These are phyloP conservation scores for Penicillium sp. DNA, from an alignment of 2,329 filamentous ascomycete genomes.

Conservation along the genomic window DNA sequence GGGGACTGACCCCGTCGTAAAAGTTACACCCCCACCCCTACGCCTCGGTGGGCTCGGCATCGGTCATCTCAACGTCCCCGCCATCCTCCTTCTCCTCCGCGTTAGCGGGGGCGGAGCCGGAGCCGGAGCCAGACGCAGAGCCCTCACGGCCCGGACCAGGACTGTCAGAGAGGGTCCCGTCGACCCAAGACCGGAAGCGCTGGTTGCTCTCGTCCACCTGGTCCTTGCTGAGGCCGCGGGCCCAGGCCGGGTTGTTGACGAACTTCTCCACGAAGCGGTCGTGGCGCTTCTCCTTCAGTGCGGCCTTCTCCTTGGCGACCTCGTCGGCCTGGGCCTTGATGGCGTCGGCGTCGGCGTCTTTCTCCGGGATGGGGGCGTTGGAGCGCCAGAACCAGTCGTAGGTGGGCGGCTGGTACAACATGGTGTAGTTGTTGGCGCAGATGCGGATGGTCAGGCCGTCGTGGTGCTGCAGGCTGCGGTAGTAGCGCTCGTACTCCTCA, in stretches of 20 bases:
- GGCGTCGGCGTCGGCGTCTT: slow-evolving; percentile 18
- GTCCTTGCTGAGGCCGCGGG: slow-evolving; percentile 49
- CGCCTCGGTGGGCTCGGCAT: slow-evolving; percentile 28
- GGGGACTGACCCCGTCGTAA: slow-evolving; percentile 2
- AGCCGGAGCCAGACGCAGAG: slow-evolving; percentile 15
- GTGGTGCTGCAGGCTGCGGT: slow-evolving; percentile 55
- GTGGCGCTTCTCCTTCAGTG: slow-evolving; percentile 43
- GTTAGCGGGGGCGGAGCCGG: slow-evolving; percentile 8
- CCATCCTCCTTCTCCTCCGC: slow-evolving; percentile 15
- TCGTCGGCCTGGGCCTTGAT: slow-evolving; percentile 32
- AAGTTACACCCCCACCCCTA: slow-evolving; percentile 11
- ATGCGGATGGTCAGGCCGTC: slow-evolving; percentile 71
- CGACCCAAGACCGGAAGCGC: slow-evolving; percentile 48
- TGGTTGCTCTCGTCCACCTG: slow-evolving; percentile 49
- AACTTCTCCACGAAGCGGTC: slow-evolving; percentile 53
- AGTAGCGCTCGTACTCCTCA: slow-evolving; percentile 57
- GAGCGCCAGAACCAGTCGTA: slow-evolving; percentile 66
- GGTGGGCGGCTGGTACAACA: slow-evolving; percentile 70
- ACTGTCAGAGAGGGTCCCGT: slow-evolving; percentile 28
- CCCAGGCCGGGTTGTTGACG: slow-evolving; percentile 53
- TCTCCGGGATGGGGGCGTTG: slow-evolving; percentile 20
- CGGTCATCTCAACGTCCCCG: slow-evolving; percentile 35
- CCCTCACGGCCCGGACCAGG: slow-evolving; percentile 12
- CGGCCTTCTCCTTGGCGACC: slow-evolving; percentile 33
- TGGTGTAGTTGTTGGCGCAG: slow-evolving; percentile 73